Percentiles rank a stretch among this genome's conserved stretches.
These are phyloP conservation scores for Piper betle DNA, from an alignment of 164 flowering plant species.

Conservation along the genomic window DNA sequence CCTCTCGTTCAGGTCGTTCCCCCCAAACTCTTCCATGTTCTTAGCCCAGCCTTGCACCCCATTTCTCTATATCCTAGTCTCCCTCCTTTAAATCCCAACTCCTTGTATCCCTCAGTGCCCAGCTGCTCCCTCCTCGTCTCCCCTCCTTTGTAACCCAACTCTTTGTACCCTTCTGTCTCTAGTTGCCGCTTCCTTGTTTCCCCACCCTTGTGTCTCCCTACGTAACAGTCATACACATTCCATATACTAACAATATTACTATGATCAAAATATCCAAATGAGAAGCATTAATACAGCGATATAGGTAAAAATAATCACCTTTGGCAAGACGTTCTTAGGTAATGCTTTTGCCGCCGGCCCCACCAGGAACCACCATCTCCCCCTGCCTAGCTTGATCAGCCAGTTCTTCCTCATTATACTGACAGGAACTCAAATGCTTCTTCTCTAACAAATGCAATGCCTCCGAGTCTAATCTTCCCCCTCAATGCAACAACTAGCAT, in stretches of 20 bases:
- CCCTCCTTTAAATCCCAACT: conserved; percentile 52
- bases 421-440: neutral
- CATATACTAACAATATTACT: neutral
- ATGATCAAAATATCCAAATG: neutral
- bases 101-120: conserved; percentile 47
- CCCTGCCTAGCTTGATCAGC: conserved; percentile 63
- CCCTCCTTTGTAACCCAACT: conserved; percentile 45
- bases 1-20: conserved; percentile 69
- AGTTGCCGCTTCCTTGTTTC: conserved; percentile 45
- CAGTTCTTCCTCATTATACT: conserved; percentile 18
- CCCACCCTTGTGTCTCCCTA: conserved; percentile 61
- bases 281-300: neutral
- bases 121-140: conserved; percentile 41
- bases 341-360: conserved; percentile 78
- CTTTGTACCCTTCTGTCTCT: conserved; percentile 45
- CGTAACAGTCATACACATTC: neutral
- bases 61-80: conserved; percentile 46
- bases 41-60: conserved; percentile 54
- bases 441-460: neutral
- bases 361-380: conserved; percentile 71
- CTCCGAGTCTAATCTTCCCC: too few species aligned
- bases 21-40: conserved; percentile 53
- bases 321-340: conserved; percentile 78
- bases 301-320: conserved; percentile 21
- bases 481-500: too few species aligned